These are phyloP conservation scores for Pseudocercospora macadamiae DNA, from an alignment of 2,329 filamentous ascomycete genomes.

Conservation along the genomic window DNA sequence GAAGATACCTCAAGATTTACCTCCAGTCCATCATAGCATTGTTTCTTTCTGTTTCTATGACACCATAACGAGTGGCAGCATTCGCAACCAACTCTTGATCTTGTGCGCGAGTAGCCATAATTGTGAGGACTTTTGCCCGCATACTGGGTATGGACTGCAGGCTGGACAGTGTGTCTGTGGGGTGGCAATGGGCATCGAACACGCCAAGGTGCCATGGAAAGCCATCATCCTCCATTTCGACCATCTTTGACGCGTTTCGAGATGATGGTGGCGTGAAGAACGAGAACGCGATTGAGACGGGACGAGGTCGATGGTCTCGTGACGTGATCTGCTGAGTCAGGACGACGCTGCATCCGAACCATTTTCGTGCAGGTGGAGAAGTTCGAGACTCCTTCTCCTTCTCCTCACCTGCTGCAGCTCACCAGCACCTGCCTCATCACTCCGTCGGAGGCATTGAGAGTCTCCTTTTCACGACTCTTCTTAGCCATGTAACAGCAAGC, in stretches of 20 bases:
- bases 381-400: not conserved
- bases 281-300: not conserved
- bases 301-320: not conserved
- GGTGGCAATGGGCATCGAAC: slow-evolving; percentile 82
- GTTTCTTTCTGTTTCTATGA: slow-evolving; percentile 39
- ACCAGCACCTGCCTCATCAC: not conserved
- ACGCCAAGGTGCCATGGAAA: slow-evolving; percentile 73
- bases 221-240: slow-evolving; percentile 18
- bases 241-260: slow-evolving; percentile 21
- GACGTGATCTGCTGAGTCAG: not conserved
- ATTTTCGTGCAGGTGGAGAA: not conserved
- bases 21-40: slow-evolving; percentile 34
- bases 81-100: slow-evolving; percentile 73
- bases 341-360: not conserved
- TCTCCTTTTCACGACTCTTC: not conserved
- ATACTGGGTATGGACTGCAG: slow-evolving; percentile 63
- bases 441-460: not conserved
- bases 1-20: slow-evolving; percentile 34
- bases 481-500: not conserved
- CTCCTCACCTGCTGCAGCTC: not conserved
- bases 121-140: slow-evolving; percentile 66
- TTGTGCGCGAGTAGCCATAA: slow-evolving; percentile 76
- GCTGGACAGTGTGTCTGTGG: slow-evolving; percentile 73
- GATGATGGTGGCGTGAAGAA: slow-evolving; percentile 2
- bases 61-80: slow-evolving; percentile 60